Base-by-base conservation (phyloP, 768 basidiomycete genomes). In the Boletus pseudo-olivaceus region DNA sequence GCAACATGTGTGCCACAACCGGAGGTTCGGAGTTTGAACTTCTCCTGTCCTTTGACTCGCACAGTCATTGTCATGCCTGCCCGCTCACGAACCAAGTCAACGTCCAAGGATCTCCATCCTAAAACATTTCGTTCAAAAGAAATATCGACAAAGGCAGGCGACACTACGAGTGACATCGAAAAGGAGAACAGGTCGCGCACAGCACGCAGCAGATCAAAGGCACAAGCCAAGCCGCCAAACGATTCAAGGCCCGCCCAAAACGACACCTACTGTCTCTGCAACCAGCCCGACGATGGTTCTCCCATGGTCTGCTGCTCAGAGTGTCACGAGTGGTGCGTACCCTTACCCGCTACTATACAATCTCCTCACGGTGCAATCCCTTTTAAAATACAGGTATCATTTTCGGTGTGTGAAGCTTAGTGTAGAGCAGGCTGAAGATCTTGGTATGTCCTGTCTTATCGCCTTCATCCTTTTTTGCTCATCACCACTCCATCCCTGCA, bases 281-380 rank as follows among this genome's bases (percentile, higher is more conserved):
- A 78, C 23, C 78, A 79, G 46, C 80, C 78, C 37, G 86, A 92
- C 67, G 86, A 90, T 72, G 90, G 87, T 32, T 78, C 85, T 7
- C 89, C 90, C 12, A 91, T 92, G 90, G 84, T 93, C 46, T 73
- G 73, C 34, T 93, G 91, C 65, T 77, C 81, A 26, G 74, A 79
- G 48, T 93, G 91, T 67, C 76, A 73, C 26, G 84, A 84, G 58
- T 92, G 90, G 91, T 87, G 59, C 61, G 82, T 70, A 11, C 27
- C 6, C 44, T 29, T 29, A 8, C 26, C n/a, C 29, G 3, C 53
- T n/a, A 19, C 20, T 39, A 8, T 32, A 27, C 54, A 26, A n/a
- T 19, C 44, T 5, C 52, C 37, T 56, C 56, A 64, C 46, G 29
- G 7, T 35, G 17, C 27, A 34, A 33, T 54, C 52, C 47, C 37